Conservation (phyloP, 1,284 basidiomycete species). For the Schizophyllum commune region DNA sequence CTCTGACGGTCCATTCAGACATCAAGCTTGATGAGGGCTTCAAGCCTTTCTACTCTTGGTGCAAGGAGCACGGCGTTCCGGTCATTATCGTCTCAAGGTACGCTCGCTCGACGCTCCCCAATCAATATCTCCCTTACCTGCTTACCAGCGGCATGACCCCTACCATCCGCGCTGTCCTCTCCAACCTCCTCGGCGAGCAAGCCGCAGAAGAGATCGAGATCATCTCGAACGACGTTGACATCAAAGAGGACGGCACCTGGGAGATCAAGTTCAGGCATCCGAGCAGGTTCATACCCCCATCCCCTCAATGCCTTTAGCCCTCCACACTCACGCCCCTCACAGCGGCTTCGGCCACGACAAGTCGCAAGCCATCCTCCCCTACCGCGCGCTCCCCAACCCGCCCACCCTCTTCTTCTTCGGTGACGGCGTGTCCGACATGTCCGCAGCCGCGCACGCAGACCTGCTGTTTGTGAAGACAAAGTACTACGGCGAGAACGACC, state of each 20-base stretch:
- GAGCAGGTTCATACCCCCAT: constrained; percentile 41
- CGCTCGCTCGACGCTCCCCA: constrained; percentile 10
- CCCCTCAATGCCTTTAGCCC: too few species aligned
- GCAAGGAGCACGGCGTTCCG: constrained; percentile 70
- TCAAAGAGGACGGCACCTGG: constrained; percentile 69
- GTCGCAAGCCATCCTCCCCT: constrained; percentile 84
- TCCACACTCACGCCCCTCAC: neutral
- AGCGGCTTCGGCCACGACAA: constrained; percentile 92
- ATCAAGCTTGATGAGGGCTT: constrained; percentile 86
- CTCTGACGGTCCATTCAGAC: constrained; percentile 33
- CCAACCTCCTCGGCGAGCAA: constrained; percentile 68
- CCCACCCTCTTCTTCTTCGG: constrained; percentile 93
- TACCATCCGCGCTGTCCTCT: constrained; percentile 81
- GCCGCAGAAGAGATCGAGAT: constrained; percentile 76
- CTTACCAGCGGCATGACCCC: constrained; percentile 81
- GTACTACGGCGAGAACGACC: constrained; percentile 74
- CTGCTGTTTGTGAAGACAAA: constrained; percentile 86
- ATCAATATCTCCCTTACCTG: neutral
- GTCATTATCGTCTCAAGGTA: constrained; percentile 90
- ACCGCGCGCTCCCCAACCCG: constrained; percentile 58
- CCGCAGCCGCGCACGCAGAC: constrained; percentile 85
- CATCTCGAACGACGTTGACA: constrained; percentile 80
- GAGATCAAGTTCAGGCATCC: constrained; percentile 85
- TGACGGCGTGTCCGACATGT: constrained; percentile 91
- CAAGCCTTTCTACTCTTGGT: constrained; percentile 78